phyloP scores from a whole-genome alignment of 345 rosid genomes.

The Eucalyptus polybractea region DNA sequence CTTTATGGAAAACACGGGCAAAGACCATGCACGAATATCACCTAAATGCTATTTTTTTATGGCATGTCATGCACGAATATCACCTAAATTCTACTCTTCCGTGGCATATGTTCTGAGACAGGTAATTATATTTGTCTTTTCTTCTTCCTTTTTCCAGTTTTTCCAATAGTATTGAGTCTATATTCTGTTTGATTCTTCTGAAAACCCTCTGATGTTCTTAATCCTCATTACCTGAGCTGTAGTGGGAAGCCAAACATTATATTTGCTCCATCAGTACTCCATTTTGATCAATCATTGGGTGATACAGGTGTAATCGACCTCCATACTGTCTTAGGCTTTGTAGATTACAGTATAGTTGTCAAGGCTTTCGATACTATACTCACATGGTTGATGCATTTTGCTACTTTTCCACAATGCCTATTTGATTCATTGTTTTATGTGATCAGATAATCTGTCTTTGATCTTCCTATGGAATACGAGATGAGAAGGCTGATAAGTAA shows the following conservation, averaged over 20 bases:
- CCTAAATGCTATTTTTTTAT: rapidly evolving
- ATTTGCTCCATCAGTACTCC: background rate
- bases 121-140: background rate
- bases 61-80: background rate
- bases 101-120: background rate
- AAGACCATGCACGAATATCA: background rate
- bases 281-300: background rate
- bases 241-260: background rate
- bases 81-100: background rate
- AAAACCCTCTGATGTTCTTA: background rate
- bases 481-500: background rate
- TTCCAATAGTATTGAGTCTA: background rate
- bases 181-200: background rate
- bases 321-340: background rate
- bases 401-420: background rate
- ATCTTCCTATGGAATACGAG: background rate
- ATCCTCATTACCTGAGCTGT: background rate
- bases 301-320: background rate
- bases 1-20: rapidly evolving
- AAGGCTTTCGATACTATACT: background rate
- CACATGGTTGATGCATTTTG: background rate
- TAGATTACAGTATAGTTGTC: background rate
- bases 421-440: background rate
- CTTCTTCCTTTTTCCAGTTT: background rate
- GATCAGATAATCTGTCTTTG: background rate